These are phyloP conservation scores for Misopates orontium DNA, from an alignment of 257 asterid genomes.

Conservation along the genomic window DNA sequence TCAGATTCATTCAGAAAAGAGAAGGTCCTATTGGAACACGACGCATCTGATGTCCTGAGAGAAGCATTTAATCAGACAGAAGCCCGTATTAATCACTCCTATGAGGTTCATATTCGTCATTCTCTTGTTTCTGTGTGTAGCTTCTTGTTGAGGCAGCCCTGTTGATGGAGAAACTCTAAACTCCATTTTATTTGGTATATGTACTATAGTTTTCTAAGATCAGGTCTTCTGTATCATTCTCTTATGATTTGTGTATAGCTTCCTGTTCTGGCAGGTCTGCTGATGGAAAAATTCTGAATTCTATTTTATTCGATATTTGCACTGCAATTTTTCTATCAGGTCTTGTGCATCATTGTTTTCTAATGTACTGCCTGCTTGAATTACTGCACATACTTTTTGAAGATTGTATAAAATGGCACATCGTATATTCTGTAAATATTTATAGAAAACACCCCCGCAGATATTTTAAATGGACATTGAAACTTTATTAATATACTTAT, in stretches of 20 bases:
- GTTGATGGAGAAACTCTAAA: conserved; percentile 2
- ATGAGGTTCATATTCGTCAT: conserved; percentile 65
- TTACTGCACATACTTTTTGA: neutral
- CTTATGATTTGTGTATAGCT: too few relatives aligned
- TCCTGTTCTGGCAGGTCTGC: too few relatives aligned
- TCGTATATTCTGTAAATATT: neutral
- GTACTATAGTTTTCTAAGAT: conserved; percentile 1
- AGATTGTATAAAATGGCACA: conserved; percentile 8
- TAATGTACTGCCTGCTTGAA: conserved; percentile 4
- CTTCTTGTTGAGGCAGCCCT: conserved; percentile 11
- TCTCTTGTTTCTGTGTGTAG: conserved; percentile 20
- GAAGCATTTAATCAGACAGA: conserved; percentile 90
- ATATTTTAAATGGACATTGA: too few relatives aligned
- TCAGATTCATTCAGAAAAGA: conserved; percentile 74
- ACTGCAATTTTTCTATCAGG: too few relatives aligned
- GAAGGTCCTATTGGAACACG: conserved; percentile 57
- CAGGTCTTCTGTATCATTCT: neutral
- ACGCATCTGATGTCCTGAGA: conserved; percentile 91
- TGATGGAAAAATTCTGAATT: too few relatives aligned
- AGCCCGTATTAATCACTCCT: conserved; percentile 76
- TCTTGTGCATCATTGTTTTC: too few relatives aligned
- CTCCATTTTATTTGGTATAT: neutral
- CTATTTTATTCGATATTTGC: too few relatives aligned
- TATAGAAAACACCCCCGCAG: conserved; percentile 9
- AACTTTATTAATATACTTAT: too few relatives aligned